Conservation (phyloP, 106 monocot species). For the Allium fistulosum region DNA sequence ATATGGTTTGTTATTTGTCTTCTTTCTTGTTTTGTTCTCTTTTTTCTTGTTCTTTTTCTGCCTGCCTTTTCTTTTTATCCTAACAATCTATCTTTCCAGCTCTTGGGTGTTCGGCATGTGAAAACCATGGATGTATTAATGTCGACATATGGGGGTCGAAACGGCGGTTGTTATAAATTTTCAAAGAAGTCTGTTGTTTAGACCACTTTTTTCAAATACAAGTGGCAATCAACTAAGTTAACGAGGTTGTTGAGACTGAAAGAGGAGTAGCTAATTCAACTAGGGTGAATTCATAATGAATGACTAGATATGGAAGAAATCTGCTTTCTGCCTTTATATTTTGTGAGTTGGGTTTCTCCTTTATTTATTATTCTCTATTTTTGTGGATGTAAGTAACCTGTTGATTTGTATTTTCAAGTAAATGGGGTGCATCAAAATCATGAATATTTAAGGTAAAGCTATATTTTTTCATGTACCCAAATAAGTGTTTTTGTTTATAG, state of each 20-base stretch:
- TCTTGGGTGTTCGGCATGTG: no score
- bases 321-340: not conserved
- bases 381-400: not conserved
- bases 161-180: no score
- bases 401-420: not conserved
- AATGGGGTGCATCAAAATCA: not conserved
- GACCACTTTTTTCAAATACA: no score
- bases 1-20: no score
- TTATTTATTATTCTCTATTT: not conserved
- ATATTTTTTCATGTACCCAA: not conserved
- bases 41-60: no score
- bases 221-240: no score
- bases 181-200: no score
- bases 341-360: conserved; percentile 1
- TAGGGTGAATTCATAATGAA: not conserved
- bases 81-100: no score
- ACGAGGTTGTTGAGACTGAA: not conserved
- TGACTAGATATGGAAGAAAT: not conserved
- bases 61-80: no score
- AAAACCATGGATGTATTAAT: no score
- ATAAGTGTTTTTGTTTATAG: not conserved
- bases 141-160: no score
- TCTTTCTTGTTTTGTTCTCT: no score
- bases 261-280: not conserved
- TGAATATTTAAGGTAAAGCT: conserved; percentile 3